Base-by-base conservation (phyloP, 2,329 filamentous ascomycete species). In the Ophiocordyceps polyrhachis-furcata region DNA sequence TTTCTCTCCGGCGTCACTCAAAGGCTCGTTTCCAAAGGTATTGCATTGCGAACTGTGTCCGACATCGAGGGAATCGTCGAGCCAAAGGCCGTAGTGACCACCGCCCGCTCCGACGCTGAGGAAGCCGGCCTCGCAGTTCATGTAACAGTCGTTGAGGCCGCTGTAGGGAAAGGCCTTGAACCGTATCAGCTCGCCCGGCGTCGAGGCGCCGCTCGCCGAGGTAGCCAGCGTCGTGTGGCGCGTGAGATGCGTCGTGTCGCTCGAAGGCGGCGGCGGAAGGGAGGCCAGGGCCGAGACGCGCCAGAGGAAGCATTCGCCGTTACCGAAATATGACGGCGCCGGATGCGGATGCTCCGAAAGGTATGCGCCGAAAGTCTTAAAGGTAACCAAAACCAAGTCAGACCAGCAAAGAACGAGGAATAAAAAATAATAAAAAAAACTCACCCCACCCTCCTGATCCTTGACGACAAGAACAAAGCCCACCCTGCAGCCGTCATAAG, bases 121-220 rank as follows among this genome's bases (percentile, higher is more conserved):
- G 58, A 83, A 96, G 21, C 79, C 75, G 3, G 76, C 70, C 63
- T 96, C 87, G 62, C 89, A 96, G 55, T 93, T 83, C 52, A 96
- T 91, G 67, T 89, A 86, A 59, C 93, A 98, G 61, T 96, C 91
- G 60, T 98, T 96, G 38, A 93, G 75, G 5, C 91, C 91, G 46
- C 83, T 93, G 57, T 95, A 96, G 0, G 89, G 88, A 55, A 96
- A 98, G 0, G 89, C 89, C 63, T 94, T 95, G 72, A 98, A 98
- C 19, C 91, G 79, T 52, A 96, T 85, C 23, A 78, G 73, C 49
- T 89, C 83, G 5, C 78, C 74, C 12, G 56, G 53, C 19, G 58
- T 53, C 41, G 53, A 52, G 6, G 53, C 49, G 11, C 52, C 49
- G 41, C 46, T 48, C 31, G 21, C 45, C n/a, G 44, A n/a, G 7